Conservation (phyloP, 2,329 filamentous ascomycete genomes). For the Aspergillus novoparasiticus region DNA sequence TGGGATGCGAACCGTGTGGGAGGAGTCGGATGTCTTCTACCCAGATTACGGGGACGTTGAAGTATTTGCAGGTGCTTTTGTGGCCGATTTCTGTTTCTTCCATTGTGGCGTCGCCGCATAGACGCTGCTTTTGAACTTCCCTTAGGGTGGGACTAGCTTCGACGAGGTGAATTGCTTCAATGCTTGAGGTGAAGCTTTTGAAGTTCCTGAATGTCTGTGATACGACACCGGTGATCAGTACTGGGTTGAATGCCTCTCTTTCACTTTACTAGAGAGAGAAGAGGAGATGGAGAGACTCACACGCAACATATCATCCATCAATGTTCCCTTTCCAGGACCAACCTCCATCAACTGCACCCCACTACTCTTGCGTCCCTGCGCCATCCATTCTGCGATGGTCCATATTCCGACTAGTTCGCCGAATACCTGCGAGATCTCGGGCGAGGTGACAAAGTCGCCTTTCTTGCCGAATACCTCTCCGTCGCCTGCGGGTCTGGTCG, state of each 20-base stretch:
- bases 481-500: constrained; percentile 66
- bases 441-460: constrained; percentile 95
- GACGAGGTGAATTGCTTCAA: constrained; percentile 89
- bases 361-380: constrained; percentile 72
- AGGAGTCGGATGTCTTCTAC: constrained; percentile 85
- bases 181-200: constrained; percentile 70
- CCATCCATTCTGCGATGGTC: constrained; percentile 96
- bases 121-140: constrained; percentile 73
- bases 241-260: background rate
- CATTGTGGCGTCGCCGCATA: constrained; percentile 73
- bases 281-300: constrained; percentile 54
- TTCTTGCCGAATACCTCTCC: constrained; percentile 89
- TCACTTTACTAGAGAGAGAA: background rate
- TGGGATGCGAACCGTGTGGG: constrained; percentile 58
- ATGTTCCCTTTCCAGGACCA: constrained; percentile 87
- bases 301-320: constrained; percentile 95
- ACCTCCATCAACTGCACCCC: constrained; percentile 91
- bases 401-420: constrained; percentile 92
- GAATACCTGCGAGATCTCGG: constrained; percentile 96
- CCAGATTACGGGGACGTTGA: constrained; percentile 78
- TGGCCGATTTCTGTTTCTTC: constrained; percentile 73
- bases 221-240: constrained; percentile 8
- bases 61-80: constrained; percentile 75
- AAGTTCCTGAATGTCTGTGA: constrained; percentile 80
- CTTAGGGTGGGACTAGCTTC: constrained; percentile 86